Evolutionary conservation across 1,139 yeast genomes (phyloP), one percentile per base, ranked within the genome.

Genomic region (Groenewaldozyma sp.): DNA sequence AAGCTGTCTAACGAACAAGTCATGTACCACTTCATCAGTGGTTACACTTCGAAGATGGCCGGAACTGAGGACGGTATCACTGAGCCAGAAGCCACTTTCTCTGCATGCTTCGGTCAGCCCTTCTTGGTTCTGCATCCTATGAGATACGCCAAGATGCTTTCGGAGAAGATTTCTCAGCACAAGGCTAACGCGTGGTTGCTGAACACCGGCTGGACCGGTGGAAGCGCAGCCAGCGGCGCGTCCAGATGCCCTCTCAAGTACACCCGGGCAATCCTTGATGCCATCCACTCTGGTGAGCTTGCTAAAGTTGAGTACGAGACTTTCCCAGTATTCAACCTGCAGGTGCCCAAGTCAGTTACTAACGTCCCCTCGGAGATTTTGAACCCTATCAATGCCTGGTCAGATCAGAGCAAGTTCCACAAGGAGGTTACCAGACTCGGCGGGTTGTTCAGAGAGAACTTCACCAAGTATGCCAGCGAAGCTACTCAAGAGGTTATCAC

Each of bases 51-150:
- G 45, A 91, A 91, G 78, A 91, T 91, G 94, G 96, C 98, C 50
- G 98, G 98, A 66, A 91, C 98, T 44, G 98, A 91, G 70, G 94
- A 86, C 65, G 98, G 98, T 68, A 86, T 91, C 53, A 88, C 97
- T 50, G 97, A 91, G 70, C 97, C 98, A 46, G 88, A 84, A 66
- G 95, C 97, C 44, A 86, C 96, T 22, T 91, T 91, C 76, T 84
- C 95, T 51, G 95, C 98, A 43, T 91, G 98, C 73, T 91, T 88
- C 66, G 98, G 98, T 59, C 97, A 91, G 72, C 98, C 98, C 51
- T 91, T 91, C 82, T 74, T 91, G 68, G 97, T 91, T 36, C 73
- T 91, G 65, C 98, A 91, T 68, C 98, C 98, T 65, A 91, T 91
- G 91, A 81, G 80, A 67, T 91, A 91, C 66, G 98, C 98, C 39